A percentile compares a stretch with the other conserved stretches of the same genome.
These are phyloP conservation scores for Phytophthora melonis DNA, from an alignment of 352 stramenopile genomes.

Conservation along the genomic window DNA sequence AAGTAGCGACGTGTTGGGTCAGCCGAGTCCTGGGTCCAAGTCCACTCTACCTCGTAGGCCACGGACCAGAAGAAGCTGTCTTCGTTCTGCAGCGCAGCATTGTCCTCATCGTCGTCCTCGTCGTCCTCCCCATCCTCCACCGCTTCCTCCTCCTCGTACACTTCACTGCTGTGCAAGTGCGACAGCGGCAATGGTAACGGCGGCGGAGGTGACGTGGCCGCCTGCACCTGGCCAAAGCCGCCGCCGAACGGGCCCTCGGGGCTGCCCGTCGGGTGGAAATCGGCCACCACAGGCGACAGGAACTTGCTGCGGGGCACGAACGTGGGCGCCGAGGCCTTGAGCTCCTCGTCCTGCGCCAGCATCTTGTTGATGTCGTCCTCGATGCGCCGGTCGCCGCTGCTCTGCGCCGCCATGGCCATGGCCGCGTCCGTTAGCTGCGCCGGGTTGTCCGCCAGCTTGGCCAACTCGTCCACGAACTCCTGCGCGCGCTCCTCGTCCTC, in stretches of 20 bases:
- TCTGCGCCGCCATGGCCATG: conserved; percentile 36
- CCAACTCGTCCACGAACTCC: conserved; percentile 77
- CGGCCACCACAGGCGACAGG: conserved; percentile 28
- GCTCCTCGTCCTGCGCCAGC: conserved; percentile 55
- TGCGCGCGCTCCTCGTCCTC: conserved; percentile 78
- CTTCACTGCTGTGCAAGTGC: conserved; percentile 28
- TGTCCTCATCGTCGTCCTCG: conserved; percentile 16
- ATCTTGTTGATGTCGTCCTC: conserved; percentile 55
- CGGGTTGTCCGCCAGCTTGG: conserved; percentile 65
- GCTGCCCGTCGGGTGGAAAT: conserved; percentile 35
- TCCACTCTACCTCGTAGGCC: conserved; percentile 77
- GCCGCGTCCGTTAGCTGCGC: conserved; percentile 57
- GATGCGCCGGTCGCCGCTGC: conserved; percentile 25
- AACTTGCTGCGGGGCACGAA: conserved; percentile 68
- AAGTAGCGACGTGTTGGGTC: conserved; percentile 1
- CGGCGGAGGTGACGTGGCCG: conserved; percentile 12
- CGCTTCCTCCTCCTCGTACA: conserved; percentile 17
- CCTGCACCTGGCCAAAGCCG: conserved; percentile 11
- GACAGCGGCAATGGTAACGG: background rate
- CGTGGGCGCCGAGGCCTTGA: conserved; percentile 77
- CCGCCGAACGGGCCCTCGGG: conserved; percentile 14
- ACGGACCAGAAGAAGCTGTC: conserved; percentile 90
- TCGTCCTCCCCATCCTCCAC: conserved; percentile 15
- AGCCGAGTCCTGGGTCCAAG: background rate
- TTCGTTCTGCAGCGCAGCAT: conserved; percentile 64